These are phyloP conservation scores for Hypoxylon fragiforme DNA, from an alignment of 495 filamentous ascomycete genomes.

Conservation along the genomic window DNA sequence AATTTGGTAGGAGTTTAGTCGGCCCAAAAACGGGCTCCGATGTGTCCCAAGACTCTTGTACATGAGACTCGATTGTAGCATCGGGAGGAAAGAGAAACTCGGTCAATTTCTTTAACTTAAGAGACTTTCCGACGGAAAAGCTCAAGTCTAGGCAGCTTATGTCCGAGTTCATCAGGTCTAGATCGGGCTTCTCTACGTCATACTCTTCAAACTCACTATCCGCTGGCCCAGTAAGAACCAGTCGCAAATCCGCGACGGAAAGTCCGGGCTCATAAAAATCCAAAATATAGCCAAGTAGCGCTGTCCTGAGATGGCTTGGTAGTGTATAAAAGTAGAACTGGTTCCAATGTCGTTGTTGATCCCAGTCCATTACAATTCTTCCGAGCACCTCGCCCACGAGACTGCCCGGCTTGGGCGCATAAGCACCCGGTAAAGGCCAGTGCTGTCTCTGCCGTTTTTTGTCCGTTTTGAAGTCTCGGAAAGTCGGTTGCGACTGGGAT, in stretches of 20 bases:
- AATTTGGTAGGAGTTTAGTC: constrained; percentile 47
- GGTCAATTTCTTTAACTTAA: constrained; percentile 62
- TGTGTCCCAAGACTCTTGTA: constrained; percentile 50
- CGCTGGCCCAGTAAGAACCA: constrained; percentile 41
- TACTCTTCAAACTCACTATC: constrained; percentile 33
- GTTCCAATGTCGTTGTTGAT: constrained; percentile 67
- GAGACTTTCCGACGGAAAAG: constrained; percentile 58
- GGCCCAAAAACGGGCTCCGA: constrained; percentile 28
- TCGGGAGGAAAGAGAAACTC: constrained; percentile 51
- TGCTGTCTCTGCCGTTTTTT: constrained; percentile 10
- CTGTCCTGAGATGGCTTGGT: constrained; percentile 61
- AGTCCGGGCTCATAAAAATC: constrained; percentile 53
- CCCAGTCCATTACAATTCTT: constrained; percentile 69
- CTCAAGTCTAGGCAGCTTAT: constrained; percentile 67
- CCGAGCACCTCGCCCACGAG: constrained; percentile 63
- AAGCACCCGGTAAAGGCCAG: constrained; percentile 41
- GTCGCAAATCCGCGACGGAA: constrained; percentile 45
- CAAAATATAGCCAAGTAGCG: constrained; percentile 66
- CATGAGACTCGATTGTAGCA: constrained; percentile 20
- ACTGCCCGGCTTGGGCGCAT: constrained; percentile 48
- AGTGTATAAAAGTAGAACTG: constrained; percentile 66
- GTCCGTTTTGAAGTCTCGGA: constrained; percentile 4
- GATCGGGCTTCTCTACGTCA: constrained; percentile 28
- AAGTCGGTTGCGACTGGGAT: constrained; percentile 34
- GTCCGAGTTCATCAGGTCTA: constrained; percentile 50